A percentile compares a stretch with the other conserved stretches of the same genome.
phyloP scores from a whole-genome alignment of 225 moss, liverwort and hornwort genomes.

The Anthoceros angustus region DNA sequence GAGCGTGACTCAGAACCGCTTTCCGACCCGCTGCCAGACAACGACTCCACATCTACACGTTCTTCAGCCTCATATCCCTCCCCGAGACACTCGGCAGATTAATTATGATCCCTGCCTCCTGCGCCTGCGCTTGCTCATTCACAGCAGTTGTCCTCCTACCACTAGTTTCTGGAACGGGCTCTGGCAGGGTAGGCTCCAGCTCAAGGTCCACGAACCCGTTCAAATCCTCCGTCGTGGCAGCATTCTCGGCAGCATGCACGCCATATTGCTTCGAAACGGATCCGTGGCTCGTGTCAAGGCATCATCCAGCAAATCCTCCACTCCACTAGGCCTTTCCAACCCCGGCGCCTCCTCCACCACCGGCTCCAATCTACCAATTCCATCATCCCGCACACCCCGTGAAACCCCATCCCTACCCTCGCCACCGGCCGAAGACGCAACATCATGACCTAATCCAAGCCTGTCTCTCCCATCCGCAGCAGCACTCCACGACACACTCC shows the following conservation, averaged over 20 bases:
- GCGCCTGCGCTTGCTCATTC: neutral
- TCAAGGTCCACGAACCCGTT: neutral
- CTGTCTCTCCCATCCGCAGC: neutral
- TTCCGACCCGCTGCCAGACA: conserved; percentile 32
- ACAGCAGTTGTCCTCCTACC: neutral
- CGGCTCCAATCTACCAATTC: neutral
- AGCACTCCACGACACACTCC: neutral
- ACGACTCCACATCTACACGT: conserved; percentile 20
- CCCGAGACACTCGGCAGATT: conserved; percentile 13
- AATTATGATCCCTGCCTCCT: conserved; percentile 1
- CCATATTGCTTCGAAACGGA: neutral
- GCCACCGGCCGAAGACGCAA: conserved; percentile 7
- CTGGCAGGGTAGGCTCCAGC: neutral
- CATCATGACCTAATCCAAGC: neutral
- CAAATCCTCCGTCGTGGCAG: neutral
- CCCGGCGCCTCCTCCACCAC: neutral
- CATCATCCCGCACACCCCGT: conserved; percentile 9
- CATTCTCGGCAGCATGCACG: neutral
- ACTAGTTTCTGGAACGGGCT: neutral
- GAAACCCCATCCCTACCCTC: conserved; percentile 8
- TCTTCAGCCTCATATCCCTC: conserved; percentile 1
- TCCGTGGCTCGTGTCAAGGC: neutral
- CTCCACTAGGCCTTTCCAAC: neutral
- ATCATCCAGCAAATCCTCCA: conserved; percentile 1
- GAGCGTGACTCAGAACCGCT: conserved; percentile 42